Base-by-base conservation (phyloP, 768 basidiomycete genomes). In the Paxillus rubicundulus region DNA sequence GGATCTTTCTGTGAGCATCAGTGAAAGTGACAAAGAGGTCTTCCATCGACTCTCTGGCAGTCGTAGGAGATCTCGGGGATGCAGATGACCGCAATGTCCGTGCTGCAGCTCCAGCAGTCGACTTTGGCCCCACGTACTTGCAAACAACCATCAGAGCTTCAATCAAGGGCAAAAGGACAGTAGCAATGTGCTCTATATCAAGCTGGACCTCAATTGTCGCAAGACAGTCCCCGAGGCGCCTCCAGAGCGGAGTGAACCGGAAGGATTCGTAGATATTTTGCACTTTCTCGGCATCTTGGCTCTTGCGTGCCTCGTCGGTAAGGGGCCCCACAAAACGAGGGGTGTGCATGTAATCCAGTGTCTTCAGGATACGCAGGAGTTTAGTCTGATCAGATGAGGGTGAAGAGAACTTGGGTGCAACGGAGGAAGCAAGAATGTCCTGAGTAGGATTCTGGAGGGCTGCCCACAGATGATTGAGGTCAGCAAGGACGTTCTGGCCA, bases 141-240 rank as follows among this genome's bases (percentile, higher is more conserved):
- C 92, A 97, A 36, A 99, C 92, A 1, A 99, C 94, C 96, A 99
- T 98, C 54, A 99, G 74, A 2, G 95, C 83, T 69, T 99, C 97
- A 54, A 99, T 97, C 43, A 98, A 77, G 10, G 97, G 97, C 30
- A 99, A 75, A 2, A 99, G 77, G 13, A 98, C 92, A 2, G 90
- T 95, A 4, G 92, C 92, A 45, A 96, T 84, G 65, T 97, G 89
- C 52, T 91, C 89, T 39, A 85, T 83, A 56, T 89, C 85, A 0
- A 86, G 75, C 52, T 85, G 84, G 56, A 86, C 84, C 63, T 92
- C 91, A 53, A 98, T 86, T 48, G 86, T 74, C 2, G 82, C 82
- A 37, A 99, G 77, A 63, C 95, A 96, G 56, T 91, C 87, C n/a
- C 95, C 88, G 4, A 99, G 79, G 34, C 86, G 81, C 45, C 82